phyloP scores from a whole-genome alignment of 2,329 filamentous ascomycete species.

The Neofusicoccum laricinum region DNA sequence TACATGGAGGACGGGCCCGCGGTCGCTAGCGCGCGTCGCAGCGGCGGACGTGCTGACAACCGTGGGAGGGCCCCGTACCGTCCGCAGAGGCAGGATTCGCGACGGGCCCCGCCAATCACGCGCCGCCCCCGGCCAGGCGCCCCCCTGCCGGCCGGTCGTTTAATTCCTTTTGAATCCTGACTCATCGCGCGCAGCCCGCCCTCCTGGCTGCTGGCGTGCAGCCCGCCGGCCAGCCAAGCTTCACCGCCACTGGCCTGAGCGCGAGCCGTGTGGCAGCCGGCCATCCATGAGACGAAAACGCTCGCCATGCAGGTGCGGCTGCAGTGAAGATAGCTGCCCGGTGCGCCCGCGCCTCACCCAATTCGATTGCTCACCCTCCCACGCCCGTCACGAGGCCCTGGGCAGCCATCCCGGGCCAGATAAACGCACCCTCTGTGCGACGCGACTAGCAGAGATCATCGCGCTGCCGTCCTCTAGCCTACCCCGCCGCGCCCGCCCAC shows the following conservation, averaged over 20 bases:
- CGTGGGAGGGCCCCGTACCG: neutral
- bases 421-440: neutral
- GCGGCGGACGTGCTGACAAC: neutral
- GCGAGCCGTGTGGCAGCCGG: neutral
- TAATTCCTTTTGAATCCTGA: constrained; percentile 1
- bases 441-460: neutral
- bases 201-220: neutral
- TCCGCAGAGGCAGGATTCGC: neutral
- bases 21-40: neutral
- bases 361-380: neutral
- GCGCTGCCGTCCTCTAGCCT: neutral
- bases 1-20: neutral
- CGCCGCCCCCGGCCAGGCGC: neutral
- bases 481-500: constrained; percentile 7
- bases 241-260: constrained; percentile 6
- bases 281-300: constrained; percentile 10
- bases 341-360: neutral
- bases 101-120: neutral
- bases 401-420: neutral
- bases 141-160: neutral
- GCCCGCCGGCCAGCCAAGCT: neutral
- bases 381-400: constrained; percentile 1
- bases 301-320: constrained; percentile 5
- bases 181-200: neutral
- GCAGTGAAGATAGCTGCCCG: constrained; percentile 7